phyloP scores from a whole-genome alignment of 2,329 filamentous ascomycete genomes.

The Zasmidium citrigriseum region DNA sequence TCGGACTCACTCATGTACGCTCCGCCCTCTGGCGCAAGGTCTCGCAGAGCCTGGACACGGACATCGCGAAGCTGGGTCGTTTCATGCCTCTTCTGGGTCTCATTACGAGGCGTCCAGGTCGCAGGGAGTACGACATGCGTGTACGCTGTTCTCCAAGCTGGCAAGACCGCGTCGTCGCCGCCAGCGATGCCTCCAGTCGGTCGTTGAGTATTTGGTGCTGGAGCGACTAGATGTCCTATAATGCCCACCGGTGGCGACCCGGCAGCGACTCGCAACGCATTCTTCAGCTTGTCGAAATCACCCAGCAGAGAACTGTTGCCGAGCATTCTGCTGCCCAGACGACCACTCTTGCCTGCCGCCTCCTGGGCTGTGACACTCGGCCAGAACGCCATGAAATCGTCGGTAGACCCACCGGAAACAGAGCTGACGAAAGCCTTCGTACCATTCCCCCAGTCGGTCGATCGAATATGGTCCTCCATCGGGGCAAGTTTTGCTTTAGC shows the following conservation, averaged over 20 bases:
- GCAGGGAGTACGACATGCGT: conserved; percentile 9
- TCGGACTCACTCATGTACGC: conserved; percentile 52
- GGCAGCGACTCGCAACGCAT: neutral
- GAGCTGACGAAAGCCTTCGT: neutral
- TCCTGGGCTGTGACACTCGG: conserved; percentile 1
- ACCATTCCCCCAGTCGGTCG: neutral
- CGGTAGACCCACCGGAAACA: neutral
- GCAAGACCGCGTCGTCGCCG: conserved; percentile 19
- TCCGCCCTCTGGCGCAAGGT: conserved; percentile 43
- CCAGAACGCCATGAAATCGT: conserved; percentile 4
- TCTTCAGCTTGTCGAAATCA: conserved; percentile 1
- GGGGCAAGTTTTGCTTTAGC: neutral
- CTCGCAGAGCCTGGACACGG: conserved; percentile 30
- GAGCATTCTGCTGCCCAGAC: conserved; percentile 11
- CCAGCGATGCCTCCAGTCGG: conserved; percentile 16
- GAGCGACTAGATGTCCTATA: conserved; percentile 12
- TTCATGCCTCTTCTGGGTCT: conserved; percentile 31
- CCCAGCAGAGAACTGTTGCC: conserved; percentile 8
- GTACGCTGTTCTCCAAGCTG: conserved; percentile 21
- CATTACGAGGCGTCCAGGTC: conserved; percentile 28
- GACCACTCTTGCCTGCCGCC: conserved; percentile 5
- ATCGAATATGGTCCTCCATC: neutral
- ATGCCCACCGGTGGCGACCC: neutral
- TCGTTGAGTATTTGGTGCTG: conserved; percentile 5
- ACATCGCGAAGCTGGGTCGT: conserved; percentile 11